Evolutionary conservation across 441 rosid species (phyloP).

Genomic region (Adansonia rubrostipa): DNA sequence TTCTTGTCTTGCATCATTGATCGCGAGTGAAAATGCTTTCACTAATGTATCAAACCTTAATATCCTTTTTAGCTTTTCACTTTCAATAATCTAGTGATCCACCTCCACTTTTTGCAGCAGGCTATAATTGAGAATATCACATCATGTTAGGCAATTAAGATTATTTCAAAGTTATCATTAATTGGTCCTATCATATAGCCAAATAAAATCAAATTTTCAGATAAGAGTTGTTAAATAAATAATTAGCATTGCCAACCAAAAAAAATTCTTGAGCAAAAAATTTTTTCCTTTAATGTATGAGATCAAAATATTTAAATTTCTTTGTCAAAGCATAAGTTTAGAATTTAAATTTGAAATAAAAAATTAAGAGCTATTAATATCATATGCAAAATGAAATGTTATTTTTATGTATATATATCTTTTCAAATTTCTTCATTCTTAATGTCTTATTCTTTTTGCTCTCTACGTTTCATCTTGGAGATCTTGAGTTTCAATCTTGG

Average conservation of each 20-base stretch:
- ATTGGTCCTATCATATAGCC: neutral
- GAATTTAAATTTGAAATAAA: neutral
- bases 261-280: no score
- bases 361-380: neutral
- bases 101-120: neutral
- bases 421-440: no score
- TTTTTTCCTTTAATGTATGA: neutral
- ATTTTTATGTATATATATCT: no score
- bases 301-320: neutral
- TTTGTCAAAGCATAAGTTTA: neutral
- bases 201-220: neutral
- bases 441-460: no score
- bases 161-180: neutral
- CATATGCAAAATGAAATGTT: neutral
- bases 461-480: no score
- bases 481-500: no score
- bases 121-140: neutral
- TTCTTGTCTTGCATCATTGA: neutral
- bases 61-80: neutral
- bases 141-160: neutral
- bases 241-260: no score
- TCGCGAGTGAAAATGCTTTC: neutral
- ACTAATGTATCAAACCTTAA: neutral
- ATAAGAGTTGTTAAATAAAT: no score
- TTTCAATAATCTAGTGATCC: neutral